phyloP scores from a whole-genome alignment of 208 protist genomes.

The Blastocrithidia nonstop region DNA sequence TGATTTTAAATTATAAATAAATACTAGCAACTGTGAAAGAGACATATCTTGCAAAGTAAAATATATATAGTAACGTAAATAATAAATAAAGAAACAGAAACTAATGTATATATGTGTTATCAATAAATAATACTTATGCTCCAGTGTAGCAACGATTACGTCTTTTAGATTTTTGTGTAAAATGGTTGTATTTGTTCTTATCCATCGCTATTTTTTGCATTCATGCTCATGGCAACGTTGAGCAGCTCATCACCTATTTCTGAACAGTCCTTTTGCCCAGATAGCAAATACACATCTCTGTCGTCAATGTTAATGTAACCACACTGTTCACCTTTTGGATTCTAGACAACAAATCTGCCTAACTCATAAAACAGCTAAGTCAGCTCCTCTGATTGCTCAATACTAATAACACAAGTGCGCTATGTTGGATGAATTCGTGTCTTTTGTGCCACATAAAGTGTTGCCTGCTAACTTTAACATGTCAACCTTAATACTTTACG shows the following conservation, averaged over 20 bases:
- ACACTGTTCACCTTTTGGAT: slow-evolving; percentile 42
- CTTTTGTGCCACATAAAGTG: slow-evolving; percentile 53
- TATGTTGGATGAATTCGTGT: slow-evolving; percentile 38
- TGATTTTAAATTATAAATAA: no score
- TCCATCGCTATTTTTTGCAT: slow-evolving; percentile 2
- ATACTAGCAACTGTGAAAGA: no score
- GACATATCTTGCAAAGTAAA: no score
- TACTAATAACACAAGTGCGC: slow-evolving; percentile 28
- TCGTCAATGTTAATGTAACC: slow-evolving; percentile 76
- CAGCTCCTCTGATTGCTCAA: slow-evolving; percentile 60
- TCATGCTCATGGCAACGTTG: slow-evolving; percentile 52
- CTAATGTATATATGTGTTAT: neutral
- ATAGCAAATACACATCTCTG: slow-evolving; percentile 59
- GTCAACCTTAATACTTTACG: slow-evolving; percentile 47
- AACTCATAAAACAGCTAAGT: slow-evolving; percentile 71
- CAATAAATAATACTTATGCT: neutral
- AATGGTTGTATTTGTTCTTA: neutral
- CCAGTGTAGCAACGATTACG: neutral
- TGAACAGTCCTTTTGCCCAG: slow-evolving; percentile 39
- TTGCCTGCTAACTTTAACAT: slow-evolving; percentile 26
- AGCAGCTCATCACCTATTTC: slow-evolving; percentile 69
- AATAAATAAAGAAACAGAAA: neutral
- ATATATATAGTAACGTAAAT: no score
- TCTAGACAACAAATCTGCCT: slow-evolving; percentile 58
- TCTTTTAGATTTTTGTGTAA: neutral